phyloP scores from a whole-genome alignment of 139 green algal species.

The Coelastrella sp. region DNA sequence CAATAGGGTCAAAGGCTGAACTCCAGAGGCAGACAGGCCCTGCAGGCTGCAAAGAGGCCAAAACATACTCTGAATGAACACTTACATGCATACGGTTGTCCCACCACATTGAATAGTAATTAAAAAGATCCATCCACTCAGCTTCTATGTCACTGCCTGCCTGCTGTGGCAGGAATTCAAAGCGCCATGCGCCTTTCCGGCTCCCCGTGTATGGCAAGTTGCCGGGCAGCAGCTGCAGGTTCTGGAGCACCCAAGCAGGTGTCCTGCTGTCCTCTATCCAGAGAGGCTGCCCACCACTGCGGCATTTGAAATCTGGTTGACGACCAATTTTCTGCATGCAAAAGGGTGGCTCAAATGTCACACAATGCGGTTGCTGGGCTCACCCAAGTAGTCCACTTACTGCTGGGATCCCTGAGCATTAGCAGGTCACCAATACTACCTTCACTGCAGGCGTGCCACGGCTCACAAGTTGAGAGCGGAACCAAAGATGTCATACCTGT shows the following conservation, averaged over 20 bases:
- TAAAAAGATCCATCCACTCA: background rate
- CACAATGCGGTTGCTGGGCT: background rate
- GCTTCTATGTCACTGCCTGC: background rate
- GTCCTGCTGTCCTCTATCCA: background rate
- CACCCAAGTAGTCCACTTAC: background rate
- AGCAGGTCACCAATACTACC: too few relatives aligned
- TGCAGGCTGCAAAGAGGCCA: background rate
- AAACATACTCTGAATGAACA: background rate
- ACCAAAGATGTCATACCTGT: too few relatives aligned
- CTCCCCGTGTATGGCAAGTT: background rate
- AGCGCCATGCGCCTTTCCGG: background rate
- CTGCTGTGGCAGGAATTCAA: background rate
- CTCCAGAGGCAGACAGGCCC: background rate
- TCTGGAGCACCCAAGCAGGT: background rate
- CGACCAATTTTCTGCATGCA: background rate
- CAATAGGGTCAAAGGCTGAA: background rate
- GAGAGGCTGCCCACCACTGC: background rate
- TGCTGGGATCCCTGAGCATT: background rate
- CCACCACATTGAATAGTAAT: background rate
- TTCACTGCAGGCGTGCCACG: too few relatives aligned
- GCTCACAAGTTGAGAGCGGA: too few relatives aligned
- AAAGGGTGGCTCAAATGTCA: background rate
- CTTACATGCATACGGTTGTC: background rate
- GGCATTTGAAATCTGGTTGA: background rate
- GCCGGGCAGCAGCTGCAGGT: background rate